These are phyloP conservation scores for Rhodotorula kratochvilovae DNA, from an alignment of 768 basidiomycete genomes.

Conservation along the genomic window DNA sequence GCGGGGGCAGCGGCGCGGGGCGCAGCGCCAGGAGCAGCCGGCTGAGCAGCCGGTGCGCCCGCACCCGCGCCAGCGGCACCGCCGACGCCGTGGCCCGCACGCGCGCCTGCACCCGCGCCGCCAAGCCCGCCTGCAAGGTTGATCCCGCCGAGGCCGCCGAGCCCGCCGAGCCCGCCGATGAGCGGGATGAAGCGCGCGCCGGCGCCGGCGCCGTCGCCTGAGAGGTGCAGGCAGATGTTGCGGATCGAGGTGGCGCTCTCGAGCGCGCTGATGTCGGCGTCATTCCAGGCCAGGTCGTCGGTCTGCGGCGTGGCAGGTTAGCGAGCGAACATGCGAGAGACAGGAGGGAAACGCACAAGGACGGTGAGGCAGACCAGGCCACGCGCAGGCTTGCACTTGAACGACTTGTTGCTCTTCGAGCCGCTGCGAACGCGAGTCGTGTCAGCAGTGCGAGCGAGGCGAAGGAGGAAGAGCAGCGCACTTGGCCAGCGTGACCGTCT, in stretches of 20 bases:
- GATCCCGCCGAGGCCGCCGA: neutral
- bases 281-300: constrained; percentile 28
- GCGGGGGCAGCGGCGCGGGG: neutral
- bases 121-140: neutral
- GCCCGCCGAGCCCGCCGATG: neutral
- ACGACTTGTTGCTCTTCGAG: neutral
- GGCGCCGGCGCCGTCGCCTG: neutral
- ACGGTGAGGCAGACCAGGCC: constrained; percentile 21
- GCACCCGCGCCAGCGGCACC: neutral
- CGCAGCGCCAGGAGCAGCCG: rapidly evolving
- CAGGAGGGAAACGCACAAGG: neutral
- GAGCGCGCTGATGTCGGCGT: constrained; percentile 10
- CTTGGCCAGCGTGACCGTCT: constrained; percentile 8
- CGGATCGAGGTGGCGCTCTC: neutral
- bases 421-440: neutral
- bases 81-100: neutral
- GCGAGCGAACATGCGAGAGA: neutral
- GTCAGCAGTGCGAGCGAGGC: neutral
- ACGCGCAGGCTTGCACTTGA: constrained; percentile 8
- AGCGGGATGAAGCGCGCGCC: neutral
- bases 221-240: constrained; percentile 29
- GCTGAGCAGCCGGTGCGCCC: neutral
- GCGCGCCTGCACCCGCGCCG: neutral
- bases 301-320: neutral
- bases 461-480: neutral